Evolutionary conservation across 2,329 filamentous ascomycete genomes (phyloP).

Genomic region (Fusarium redolens): DNA sequence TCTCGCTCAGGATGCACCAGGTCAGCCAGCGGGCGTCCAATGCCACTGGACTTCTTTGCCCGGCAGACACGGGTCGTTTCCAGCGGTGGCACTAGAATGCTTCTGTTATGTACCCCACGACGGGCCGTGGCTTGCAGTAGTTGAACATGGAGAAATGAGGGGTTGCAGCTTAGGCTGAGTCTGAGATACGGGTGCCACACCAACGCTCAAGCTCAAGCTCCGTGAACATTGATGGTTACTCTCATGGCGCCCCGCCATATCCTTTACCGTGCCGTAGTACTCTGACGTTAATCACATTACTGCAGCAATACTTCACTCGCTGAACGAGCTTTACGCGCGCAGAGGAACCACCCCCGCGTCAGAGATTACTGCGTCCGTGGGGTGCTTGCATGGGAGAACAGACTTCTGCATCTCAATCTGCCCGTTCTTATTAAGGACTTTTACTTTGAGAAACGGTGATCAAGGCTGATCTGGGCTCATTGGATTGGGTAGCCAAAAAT

Average conservation of each 20-base stretch:
- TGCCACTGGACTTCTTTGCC: background rate
- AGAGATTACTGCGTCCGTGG: conserved; percentile 10
- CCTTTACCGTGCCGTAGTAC: conserved; percentile 1
- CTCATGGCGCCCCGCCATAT: conserved; percentile 16
- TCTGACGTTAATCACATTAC: background rate
- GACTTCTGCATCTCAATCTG: conserved; percentile 19
- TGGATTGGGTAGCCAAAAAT: conserved; percentile 29
- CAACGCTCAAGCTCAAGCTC: conserved; percentile 3
- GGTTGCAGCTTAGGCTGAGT: conserved; percentile 28
- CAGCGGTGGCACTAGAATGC: conserved; percentile 7
- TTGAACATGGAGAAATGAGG: conserved; percentile 44
- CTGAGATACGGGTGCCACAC: conserved; percentile 8
- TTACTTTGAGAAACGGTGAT: conserved; percentile 31
- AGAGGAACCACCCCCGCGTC: conserved; percentile 27
- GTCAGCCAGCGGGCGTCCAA: background rate
- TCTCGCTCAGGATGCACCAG: background rate
- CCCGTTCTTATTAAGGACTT: conserved; percentile 30
- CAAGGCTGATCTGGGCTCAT: conserved; percentile 19
- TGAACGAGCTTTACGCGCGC: background rate
- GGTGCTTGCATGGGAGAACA: conserved; percentile 26
- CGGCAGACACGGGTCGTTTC: conserved; percentile 5
- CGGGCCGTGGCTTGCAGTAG: conserved; percentile 45
- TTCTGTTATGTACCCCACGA: conserved; percentile 24
- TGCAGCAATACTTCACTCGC: background rate
- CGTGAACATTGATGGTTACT: conserved; percentile 18